These are phyloP conservation scores for Kodamaea neixiangensis DNA, from an alignment of 805 yeast species.

Conservation along the genomic window DNA sequence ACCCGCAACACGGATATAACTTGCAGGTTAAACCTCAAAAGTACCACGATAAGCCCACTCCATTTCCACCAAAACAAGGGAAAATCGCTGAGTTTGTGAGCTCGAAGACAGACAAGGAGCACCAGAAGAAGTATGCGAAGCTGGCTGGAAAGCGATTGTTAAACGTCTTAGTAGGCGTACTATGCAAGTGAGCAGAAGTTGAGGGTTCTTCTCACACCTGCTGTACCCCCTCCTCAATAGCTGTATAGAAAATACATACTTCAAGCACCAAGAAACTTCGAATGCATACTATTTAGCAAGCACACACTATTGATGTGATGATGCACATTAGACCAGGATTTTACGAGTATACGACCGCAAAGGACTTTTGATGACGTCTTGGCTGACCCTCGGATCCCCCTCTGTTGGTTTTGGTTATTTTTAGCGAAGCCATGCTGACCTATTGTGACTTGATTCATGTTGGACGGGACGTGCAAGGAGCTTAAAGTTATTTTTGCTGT, in stretches of 20 bases:
- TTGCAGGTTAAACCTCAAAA: constrained; percentile 30
- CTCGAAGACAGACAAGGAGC: constrained; percentile 25
- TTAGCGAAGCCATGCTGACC: background rate
- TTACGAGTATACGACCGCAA: background rate
- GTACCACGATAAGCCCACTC: constrained; percentile 37
- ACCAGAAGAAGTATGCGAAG: constrained; percentile 39
- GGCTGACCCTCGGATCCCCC: background rate
- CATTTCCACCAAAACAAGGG: constrained; percentile 24
- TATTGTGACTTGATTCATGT: background rate
- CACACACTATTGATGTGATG: background rate
- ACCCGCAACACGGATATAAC: constrained; percentile 35
- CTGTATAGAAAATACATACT: background rate
- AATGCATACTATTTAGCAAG: background rate
- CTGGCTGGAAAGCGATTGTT: constrained; percentile 15
- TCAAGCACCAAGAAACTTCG: background rate
- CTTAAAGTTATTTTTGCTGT: background rate
- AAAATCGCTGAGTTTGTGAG: constrained; percentile 29
- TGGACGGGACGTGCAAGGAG: background rate
- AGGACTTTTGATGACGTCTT: background rate
- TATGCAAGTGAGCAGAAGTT: background rate
- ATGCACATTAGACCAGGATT: background rate
- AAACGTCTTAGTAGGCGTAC: constrained; percentile 5
- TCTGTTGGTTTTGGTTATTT: background rate
- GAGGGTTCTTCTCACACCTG: background rate
- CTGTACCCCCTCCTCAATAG: background rate